phyloP scores from a whole-genome alignment of 2,329 filamentous ascomycete genomes.

The Corniculantispora saksenae region DNA sequence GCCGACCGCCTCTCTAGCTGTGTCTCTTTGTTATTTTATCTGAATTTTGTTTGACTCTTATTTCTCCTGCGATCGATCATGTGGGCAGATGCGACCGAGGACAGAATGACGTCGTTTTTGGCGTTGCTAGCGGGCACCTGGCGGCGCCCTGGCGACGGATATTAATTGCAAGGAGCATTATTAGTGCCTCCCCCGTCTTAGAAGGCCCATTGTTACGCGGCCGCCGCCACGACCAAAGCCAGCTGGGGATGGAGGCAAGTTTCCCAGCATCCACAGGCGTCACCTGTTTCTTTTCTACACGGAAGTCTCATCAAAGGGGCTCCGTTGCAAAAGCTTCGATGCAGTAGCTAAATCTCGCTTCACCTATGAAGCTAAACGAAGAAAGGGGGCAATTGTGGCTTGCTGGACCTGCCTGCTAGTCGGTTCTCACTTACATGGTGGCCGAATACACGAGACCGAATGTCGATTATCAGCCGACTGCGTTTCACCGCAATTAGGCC shows the following conservation, averaged over 20 bases:
- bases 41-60: not conserved
- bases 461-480: not conserved
- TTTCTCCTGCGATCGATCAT: slow-evolving; percentile 9
- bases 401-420: not conserved
- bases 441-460: not conserved
- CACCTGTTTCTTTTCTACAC: not conserved
- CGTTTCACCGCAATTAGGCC: not conserved
- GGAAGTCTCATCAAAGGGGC: not conserved
- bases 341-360: not conserved
- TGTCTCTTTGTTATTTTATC: slow-evolving; percentile 8
- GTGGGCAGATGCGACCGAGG: not conserved
- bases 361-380: not conserved
- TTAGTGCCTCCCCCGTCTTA: not conserved
- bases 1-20: not conserved
- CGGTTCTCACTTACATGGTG: not conserved
- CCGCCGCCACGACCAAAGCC: too few relatives aligned
- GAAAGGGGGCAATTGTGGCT: slow-evolving; percentile 5
- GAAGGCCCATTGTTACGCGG: too few relatives aligned
- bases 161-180: slow-evolving; percentile 12
- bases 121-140: not conserved
- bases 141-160: slow-evolving; percentile 10
- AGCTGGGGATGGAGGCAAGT: too few relatives aligned
- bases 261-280: not conserved
- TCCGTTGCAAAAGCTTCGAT: not conserved
- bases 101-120: slow-evolving; percentile 5